Conservation (phyloP, 2,329 filamentous ascomycete genomes). For the Ascochyta fabae region DNA sequence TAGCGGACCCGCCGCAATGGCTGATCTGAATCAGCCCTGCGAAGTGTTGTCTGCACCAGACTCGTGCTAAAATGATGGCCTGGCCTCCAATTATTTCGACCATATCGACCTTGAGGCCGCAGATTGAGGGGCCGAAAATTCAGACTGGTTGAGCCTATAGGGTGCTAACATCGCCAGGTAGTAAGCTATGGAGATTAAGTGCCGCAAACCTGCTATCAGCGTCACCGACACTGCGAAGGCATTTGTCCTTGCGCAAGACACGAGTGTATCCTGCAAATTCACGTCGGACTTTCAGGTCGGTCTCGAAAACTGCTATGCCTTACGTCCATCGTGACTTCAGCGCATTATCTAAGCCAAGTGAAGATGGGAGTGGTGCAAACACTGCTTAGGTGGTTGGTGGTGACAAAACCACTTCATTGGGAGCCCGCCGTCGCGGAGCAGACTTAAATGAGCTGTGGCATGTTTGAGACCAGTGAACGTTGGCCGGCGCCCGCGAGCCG, state of each 20-base stretch:
- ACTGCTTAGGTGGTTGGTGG: slow-evolving; percentile 7
- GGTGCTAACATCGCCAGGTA: not conserved
- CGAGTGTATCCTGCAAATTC: not conserved
- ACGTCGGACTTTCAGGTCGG: not conserved
- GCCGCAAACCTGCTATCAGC: slow-evolving; percentile 1
- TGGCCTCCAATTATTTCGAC: not conserved
- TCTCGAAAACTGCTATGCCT: not conserved
- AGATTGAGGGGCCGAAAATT: slow-evolving; percentile 10
- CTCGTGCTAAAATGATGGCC: not conserved
- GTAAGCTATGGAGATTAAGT: not conserved
- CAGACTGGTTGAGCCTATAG: slow-evolving; percentile 1
- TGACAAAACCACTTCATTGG: slow-evolving; percentile 1
- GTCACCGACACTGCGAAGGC: slow-evolving; percentile 2
- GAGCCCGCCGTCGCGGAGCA: slow-evolving; percentile 4
- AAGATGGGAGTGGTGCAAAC: slow-evolving; percentile 3
- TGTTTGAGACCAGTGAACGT: slow-evolving; percentile 2
- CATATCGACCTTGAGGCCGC: not conserved
- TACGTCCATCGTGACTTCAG: not conserved
- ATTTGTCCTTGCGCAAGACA: slow-evolving; percentile 1
- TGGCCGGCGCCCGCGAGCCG: not conserved
- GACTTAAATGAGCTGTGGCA: not conserved
- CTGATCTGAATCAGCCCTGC: slow-evolving; percentile 7
- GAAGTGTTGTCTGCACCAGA: not conserved
- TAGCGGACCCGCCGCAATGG: slow-evolving; percentile 7
- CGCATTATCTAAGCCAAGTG: slow-evolving; percentile 1